phyloP scores from a whole-genome alignment of 2,329 filamentous ascomycete species.

The Cladosporium sp. region DNA sequence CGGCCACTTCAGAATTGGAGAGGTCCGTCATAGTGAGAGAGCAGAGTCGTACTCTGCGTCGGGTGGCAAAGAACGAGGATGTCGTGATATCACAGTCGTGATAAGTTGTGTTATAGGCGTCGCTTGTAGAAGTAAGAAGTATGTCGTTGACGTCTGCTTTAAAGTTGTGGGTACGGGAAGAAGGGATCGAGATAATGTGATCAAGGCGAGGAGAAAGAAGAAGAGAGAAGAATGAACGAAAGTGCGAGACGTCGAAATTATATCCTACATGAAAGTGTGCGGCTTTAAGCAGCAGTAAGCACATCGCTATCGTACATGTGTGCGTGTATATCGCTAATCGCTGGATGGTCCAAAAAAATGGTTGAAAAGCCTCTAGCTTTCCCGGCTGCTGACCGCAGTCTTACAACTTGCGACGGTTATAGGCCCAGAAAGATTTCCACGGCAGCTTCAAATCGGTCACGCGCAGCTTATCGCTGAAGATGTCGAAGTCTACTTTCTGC shows the following conservation, averaged over 20 bases:
- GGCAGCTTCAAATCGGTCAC: conserved; percentile 80
- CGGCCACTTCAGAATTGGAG: no score
- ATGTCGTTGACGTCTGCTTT: not conserved
- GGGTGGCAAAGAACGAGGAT: not conserved
- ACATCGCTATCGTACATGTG: not conserved
- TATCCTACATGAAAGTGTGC: conserved; percentile 13
- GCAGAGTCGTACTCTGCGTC: not conserved
- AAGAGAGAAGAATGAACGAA: not conserved
- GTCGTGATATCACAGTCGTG: not conserved
- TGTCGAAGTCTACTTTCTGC: conserved; percentile 79
- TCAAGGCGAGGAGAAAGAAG: not conserved
- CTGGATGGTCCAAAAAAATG: conserved; percentile 3
- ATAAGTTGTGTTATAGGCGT: not conserved
- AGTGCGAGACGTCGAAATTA: not conserved
- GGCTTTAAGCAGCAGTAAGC: not conserved
- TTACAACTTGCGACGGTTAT: conserved; percentile 54
- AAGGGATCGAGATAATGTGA: not conserved
- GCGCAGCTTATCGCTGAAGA: conserved; percentile 66
- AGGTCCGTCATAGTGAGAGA: not conserved
- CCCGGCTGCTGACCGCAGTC: not conserved
- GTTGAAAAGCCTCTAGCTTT: not conserved
- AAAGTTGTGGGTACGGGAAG: not conserved
- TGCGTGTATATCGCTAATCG: not conserved
- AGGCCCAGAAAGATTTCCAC: conserved; percentile 70
- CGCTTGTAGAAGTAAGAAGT: no score